Base-by-base conservation (phyloP, 441 rosid species). In the Corymbia citriodora region DNA sequence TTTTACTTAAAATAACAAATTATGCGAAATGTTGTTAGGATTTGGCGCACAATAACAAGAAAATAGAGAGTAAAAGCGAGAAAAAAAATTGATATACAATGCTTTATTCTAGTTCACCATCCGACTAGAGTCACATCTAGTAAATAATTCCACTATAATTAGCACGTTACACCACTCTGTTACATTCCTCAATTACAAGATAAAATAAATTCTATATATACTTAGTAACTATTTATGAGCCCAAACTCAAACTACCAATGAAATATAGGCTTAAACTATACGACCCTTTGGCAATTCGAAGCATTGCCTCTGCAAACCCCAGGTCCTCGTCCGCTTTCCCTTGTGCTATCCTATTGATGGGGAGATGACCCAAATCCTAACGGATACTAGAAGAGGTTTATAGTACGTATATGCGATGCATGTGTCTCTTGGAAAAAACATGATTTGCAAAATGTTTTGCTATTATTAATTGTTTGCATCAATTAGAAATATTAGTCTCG, bases 301-400 rank as follows among this genome's bases (percentile, higher is more conserved):
- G 3, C 25, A 10, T 21, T 59, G 25, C 14, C 65, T 29, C 7
- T 0, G 7, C 65, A 59, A 59, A 14, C 65, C 65, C 14, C 5
- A 10, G 45, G 45, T 40, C 45, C 45, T 40, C 45, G 6, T 6
- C 45, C 45, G 45, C 45, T 40, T 5, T 40, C 45, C 45, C 45
- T 40, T 5, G 1, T 59, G 14, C 1, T 29, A 59, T 0, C 3
- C 7, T 3, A 0, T 59, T 1, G 6, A 25, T 59, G 3, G 7
- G 18, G 65, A 59, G n/a, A 25, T 59, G n/a, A 59, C 25, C 10
- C 25, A 59, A 13, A 59, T 40, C 7, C 25, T 2, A 25, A 0
- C 5, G 10, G 14, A 59, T 59, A 59, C 17, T 45, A 10, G 23
- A 3, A 74, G 13, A 0, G 3, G 14, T 33, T 40, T 2, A 40